phyloP scores from a whole-genome alignment of 2,329 filamentous ascomycete species.

The Claviceps sp. region DNA sequence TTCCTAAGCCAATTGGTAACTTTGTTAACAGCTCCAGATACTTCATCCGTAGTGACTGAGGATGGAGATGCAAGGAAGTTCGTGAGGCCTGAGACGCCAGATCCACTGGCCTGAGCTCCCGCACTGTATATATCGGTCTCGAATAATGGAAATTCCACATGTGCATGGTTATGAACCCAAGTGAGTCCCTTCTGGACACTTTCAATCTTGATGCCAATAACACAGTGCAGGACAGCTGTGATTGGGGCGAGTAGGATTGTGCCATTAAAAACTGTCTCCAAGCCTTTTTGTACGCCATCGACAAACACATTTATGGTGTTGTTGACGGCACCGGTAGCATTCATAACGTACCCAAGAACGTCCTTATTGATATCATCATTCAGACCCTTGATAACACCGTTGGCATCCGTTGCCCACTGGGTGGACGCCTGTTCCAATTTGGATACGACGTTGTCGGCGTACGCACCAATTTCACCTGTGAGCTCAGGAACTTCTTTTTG shows the following conservation, averaged over 20 bases:
- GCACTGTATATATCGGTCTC: constrained; percentile 70
- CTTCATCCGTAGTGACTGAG: constrained; percentile 62
- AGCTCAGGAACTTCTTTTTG: constrained; percentile 65
- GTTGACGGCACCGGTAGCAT: constrained; percentile 71
- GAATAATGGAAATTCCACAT: constrained; percentile 68
- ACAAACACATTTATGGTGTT: constrained; percentile 74
- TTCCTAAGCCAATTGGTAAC: constrained; percentile 55
- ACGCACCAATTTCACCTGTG: constrained; percentile 59
- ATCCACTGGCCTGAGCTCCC: constrained; percentile 51
- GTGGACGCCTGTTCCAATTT: constrained; percentile 59
- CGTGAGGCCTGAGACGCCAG: constrained; percentile 44
- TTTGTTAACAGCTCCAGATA: constrained; percentile 59
- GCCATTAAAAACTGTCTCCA: constrained; percentile 68
- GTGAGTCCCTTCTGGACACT: constrained; percentile 78
- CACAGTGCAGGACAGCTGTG: constrained; percentile 66
- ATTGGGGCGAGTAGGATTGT: constrained; percentile 71
- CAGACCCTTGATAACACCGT: constrained; percentile 55
- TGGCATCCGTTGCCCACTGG: constrained; percentile 65
- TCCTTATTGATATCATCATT: constrained; percentile 72
- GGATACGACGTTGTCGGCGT: constrained; percentile 64
- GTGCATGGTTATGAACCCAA: constrained; percentile 80
- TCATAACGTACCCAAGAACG: constrained; percentile 76
- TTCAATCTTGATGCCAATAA: constrained; percentile 79
- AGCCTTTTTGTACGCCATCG: constrained; percentile 56
- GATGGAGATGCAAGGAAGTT: constrained; percentile 69